Base-by-base conservation (phyloP, 768 basidiomycete species). In the Naganishia vaughanmartiniae region DNA sequence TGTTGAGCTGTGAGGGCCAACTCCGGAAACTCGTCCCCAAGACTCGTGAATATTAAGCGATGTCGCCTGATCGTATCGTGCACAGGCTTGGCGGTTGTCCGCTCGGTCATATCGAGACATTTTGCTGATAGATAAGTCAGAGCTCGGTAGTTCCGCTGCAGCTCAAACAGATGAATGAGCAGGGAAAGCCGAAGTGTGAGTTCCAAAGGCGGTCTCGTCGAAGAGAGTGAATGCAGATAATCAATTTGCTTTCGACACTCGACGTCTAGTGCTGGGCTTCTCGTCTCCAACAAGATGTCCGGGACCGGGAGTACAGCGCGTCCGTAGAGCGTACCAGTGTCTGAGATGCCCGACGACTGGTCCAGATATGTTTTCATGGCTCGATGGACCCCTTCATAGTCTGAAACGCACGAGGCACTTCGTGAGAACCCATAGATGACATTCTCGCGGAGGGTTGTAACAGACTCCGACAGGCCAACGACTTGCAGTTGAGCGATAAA, bases 161-260 rank as follows among this genome's bases (percentile, higher is more conserved):
- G 36, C 39, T 63, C 60, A 26, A 63, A 30, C 24, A 63, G 60
- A 45, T 46, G 39, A 26, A 46, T 26, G 30, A 63, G 42, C 60
- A 63, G n/a, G 10, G 28, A 26, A 7, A 63, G 60, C 15, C 60
- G 60, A 30, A 63, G 6, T 1, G 26, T 45, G 60, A 24, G 46
- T 2, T 63, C 60, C 34, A 63, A 42, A 28, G 36, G 60, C 6
- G n/a, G 39, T 14, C 26, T 3, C 2, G 42, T 45, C 21, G 26
- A 45, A 1, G 4, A 26, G 46, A 45, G n/a, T 7, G 60, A 24
- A 6, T 21, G 19, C 14, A 63, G 42, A 2, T 34, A 14, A 28
- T 11, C 24, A 11, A 42, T 24, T 42, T 26, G 60, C 24, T 12
- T 2, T 2, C 60, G 60, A 30, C 60, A 63, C 24, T 63, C 39